Evolutionary conservation across 2,329 filamentous ascomycete genomes (phyloP).

Genomic region (Monilinia fructigena): DNA sequence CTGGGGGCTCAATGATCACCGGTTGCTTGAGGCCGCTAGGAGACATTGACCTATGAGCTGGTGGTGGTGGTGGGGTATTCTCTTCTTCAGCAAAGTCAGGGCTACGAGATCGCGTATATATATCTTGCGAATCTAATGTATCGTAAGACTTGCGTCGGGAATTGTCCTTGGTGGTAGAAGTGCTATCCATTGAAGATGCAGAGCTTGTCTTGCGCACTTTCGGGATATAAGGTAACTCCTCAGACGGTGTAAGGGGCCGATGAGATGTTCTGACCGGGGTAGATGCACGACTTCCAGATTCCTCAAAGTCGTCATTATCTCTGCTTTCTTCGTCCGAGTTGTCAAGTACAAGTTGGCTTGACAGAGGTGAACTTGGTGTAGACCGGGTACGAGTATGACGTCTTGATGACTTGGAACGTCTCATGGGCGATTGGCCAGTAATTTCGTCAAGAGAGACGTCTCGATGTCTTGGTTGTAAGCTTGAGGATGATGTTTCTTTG

Average conservation of each 20-base stretch:
- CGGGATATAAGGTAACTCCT: constrained; percentile 21
- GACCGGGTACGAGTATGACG: constrained; percentile 20
- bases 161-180: constrained; percentile 16
- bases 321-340: constrained; percentile 20
- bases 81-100: constrained; percentile 26
- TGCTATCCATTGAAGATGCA: constrained; percentile 16
- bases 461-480: constrained; percentile 6
- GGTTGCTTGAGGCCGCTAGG: constrained; percentile 45
- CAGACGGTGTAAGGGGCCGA: constrained; percentile 19
- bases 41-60: constrained; percentile 42
- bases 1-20: constrained; percentile 33
- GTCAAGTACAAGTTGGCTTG: constrained; percentile 19
- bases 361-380: constrained; percentile 22
- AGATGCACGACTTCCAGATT: constrained; percentile 14
- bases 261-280: constrained; percentile 17
- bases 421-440: background rate
- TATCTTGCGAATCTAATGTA: constrained; percentile 1
- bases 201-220: constrained; percentile 22
- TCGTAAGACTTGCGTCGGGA: constrained; percentile 10
- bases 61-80: constrained; percentile 37
- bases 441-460: constrained; percentile 14
- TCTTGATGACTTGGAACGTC: constrained; percentile 16
- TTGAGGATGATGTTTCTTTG: constrained; percentile 7
- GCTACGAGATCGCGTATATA: background rate
- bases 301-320: constrained; percentile 9